Conservation (phyloP, 2,329 filamentous ascomycete genomes). For the Sphaerostilbella broomeana region DNA sequence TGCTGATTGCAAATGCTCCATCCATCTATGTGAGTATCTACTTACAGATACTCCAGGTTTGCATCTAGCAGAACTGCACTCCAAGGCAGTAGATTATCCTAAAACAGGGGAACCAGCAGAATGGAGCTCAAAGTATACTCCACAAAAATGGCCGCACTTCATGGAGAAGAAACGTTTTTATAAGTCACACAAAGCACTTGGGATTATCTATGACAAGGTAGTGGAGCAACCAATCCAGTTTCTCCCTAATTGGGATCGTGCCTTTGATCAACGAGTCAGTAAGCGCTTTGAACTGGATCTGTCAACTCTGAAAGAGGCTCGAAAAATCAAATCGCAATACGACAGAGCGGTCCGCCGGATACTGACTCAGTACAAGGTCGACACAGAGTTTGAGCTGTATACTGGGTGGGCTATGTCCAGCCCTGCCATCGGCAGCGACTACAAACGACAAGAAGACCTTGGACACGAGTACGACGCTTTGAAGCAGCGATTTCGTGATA, state of each 20-base stretch:
- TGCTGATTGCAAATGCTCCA: slow-evolving; percentile 13
- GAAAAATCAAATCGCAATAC: slow-evolving; percentile 66
- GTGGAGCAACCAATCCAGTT: slow-evolving; percentile 53
- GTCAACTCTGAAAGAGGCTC: slow-evolving; percentile 50
- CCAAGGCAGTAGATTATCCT: slow-evolving; percentile 85
- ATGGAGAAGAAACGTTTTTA: slow-evolving; percentile 69
- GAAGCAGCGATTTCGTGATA: slow-evolving; percentile 60
- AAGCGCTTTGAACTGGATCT: slow-evolving; percentile 51
- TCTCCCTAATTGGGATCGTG: slow-evolving; percentile 59
- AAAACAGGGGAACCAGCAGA: slow-evolving; percentile 78
- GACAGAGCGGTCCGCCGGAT: slow-evolving; percentile 70
- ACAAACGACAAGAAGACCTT: slow-evolving; percentile 81
- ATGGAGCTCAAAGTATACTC: slow-evolving; percentile 56
- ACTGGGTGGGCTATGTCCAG: slow-evolving; percentile 76
- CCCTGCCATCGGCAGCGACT: slow-evolving; percentile 65
- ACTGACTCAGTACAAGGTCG: slow-evolving; percentile 77
- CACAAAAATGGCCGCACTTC: slow-evolving; percentile 72
- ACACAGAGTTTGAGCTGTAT: slow-evolving; percentile 88
- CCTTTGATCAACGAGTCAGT: slow-evolving; percentile 73
- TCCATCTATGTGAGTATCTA: neutral
- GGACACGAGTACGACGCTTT: slow-evolving; percentile 60
- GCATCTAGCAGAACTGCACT: slow-evolving; percentile 72
- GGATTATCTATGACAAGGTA: slow-evolving; percentile 75
- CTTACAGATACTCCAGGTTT: slow-evolving; percentile 41
- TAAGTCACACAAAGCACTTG: slow-evolving; percentile 64